Conservation (phyloP, 768 basidiomycete species). For the Tylopilus intermedius region DNA sequence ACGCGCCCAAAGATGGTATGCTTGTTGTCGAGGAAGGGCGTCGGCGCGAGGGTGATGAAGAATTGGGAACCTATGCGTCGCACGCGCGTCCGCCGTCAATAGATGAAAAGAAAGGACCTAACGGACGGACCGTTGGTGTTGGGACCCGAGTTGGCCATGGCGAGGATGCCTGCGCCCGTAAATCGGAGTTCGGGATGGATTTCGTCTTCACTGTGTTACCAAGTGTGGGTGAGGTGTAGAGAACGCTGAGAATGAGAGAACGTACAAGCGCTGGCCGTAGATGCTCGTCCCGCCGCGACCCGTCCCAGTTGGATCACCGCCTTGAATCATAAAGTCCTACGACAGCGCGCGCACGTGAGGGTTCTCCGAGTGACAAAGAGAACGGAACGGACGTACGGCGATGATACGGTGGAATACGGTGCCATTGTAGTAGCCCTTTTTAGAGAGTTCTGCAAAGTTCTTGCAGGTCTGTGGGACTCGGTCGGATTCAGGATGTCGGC, state of each 20-base stretch:
- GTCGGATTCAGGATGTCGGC: neutral
- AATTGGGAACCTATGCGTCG: constrained; percentile 77
- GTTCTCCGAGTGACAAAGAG: too few species aligned
- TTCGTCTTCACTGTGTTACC: constrained; percentile 71
- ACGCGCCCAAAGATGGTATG: constrained; percentile 93
- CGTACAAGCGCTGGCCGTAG: constrained; percentile 83
- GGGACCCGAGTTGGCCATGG: constrained; percentile 97
- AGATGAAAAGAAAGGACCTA: too few species aligned
- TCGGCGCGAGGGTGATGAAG: constrained; percentile 81
- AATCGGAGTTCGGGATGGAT: constrained; percentile 87
- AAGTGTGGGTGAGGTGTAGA: too few species aligned
- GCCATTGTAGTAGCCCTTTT: constrained; percentile 88
- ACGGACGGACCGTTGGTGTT: constrained; percentile 66
- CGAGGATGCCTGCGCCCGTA: constrained; percentile 93
- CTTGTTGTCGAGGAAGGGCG: constrained; percentile 79
- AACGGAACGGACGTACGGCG: constrained; percentile 40
- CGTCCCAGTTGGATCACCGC: constrained; percentile 93
- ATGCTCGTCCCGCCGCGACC: constrained; percentile 89
- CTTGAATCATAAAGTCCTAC: constrained; percentile 96
- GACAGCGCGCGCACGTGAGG: too few species aligned
- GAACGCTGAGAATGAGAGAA: constrained; percentile 11
- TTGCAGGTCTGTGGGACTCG: constrained; percentile 69
- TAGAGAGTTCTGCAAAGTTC: constrained; percentile 91
- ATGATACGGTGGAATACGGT: constrained; percentile 91
- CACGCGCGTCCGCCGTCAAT: too few species aligned